Percentiles rank a stretch among this genome's conserved stretches.
phyloP scores from a whole-genome alignment of 2,329 filamentous ascomycete genomes.

The Cytospora piceae region DNA sequence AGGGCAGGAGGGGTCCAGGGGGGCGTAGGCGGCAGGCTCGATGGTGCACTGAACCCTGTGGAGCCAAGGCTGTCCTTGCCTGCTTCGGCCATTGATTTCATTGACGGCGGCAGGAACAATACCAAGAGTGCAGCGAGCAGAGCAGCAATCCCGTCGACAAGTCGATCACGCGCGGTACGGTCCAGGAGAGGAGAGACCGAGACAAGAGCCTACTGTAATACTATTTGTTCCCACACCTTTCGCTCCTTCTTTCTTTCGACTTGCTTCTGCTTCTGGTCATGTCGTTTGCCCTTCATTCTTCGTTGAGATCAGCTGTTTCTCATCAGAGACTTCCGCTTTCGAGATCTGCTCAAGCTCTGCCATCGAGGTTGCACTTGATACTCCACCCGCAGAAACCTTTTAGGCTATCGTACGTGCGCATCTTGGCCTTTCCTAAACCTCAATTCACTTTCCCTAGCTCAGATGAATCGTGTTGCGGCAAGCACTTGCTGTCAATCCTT shows the following conservation, averaged over 20 bases:
- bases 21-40: slow-evolving; percentile 14
- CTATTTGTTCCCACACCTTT: slow-evolving; percentile 3
- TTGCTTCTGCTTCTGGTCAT: slow-evolving; percentile 18
- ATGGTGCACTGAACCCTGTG: neutral
- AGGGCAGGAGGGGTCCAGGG: neutral
- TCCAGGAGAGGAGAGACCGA: neutral
- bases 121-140: neutral
- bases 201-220: neutral
- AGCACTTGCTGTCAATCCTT: neutral
- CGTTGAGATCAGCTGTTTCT: slow-evolving; percentile 28
- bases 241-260: slow-evolving; percentile 2
- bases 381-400: slow-evolving; percentile 7
- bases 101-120: slow-evolving; percentile 16
- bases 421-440: neutral
- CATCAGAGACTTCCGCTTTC: slow-evolving; percentile 23
- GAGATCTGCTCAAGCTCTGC: slow-evolving; percentile 14
- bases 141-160: slow-evolving; percentile 10
- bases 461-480: slow-evolving; percentile 1
- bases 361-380: slow-evolving; percentile 17
- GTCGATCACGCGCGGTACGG: neutral
- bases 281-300: slow-evolving; percentile 28
- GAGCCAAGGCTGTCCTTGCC: slow-evolving; percentile 2
- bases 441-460: neutral
- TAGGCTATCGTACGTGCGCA: slow-evolving; percentile 23
- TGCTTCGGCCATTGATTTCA: slow-evolving; percentile 1